Evolutionary conservation across 2,329 filamentous ascomycete species (phyloP).

Genomic region (Colletotrichum costaricense): DNA sequence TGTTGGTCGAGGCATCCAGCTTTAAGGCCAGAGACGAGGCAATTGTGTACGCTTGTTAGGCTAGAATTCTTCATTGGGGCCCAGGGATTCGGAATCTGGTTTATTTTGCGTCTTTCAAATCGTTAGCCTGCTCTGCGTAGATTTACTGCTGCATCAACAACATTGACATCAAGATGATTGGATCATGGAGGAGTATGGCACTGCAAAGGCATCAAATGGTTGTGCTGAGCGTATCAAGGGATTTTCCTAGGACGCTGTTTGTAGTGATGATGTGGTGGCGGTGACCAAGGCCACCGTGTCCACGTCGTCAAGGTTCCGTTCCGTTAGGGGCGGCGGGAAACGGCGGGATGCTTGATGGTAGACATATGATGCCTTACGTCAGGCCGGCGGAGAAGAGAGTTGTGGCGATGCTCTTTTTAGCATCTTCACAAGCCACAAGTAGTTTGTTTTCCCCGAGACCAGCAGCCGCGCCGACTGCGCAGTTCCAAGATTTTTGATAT

Average conservation of each 20-base stretch:
- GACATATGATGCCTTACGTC: neutral
- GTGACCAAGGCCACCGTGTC: conserved; percentile 34
- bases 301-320: conserved; percentile 2
- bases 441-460: neutral
- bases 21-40: conserved; percentile 18
- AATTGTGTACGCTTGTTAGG: conserved; percentile 28
- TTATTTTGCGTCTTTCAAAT: conserved; percentile 30
- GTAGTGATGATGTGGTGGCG: conserved; percentile 4
- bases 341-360: neutral
- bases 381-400: neutral
- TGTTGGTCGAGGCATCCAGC: conserved; percentile 10
- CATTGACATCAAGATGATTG: conserved; percentile 2
- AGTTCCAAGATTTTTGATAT: neutral
- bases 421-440: conserved; percentile 16
- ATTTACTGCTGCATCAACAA: conserved; percentile 11
- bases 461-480: neutral
- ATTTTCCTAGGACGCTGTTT: neutral
- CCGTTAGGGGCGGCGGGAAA: neutral
- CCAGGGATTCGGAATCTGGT: conserved; percentile 26
- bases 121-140: conserved; percentile 30
- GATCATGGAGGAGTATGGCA: neutral
- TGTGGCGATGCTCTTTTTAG: conserved; percentile 14
- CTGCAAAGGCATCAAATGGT: too few relatives aligned
- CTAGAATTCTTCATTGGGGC: conserved; percentile 28
- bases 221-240: neutral